Evolutionary conservation across 345 rosid genomes (phyloP).

Genomic region (Brassica napus): DNA sequence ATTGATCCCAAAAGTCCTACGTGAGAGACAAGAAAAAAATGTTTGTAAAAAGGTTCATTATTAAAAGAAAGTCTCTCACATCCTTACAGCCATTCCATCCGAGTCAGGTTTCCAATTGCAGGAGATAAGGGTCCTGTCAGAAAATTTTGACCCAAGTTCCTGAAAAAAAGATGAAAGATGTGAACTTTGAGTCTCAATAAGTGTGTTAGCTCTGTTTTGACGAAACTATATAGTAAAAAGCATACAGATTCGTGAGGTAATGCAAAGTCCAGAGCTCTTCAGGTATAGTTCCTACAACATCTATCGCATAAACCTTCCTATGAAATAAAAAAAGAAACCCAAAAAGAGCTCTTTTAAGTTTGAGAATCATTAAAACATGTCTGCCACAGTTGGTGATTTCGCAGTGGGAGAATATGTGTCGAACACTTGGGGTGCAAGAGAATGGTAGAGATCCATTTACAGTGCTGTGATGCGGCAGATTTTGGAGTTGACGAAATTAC

Average conservation of each 20-base stretch:
- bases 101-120: slow-evolving; percentile 36
- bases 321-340: background rate
- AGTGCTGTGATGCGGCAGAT: slow-evolving; percentile 38
- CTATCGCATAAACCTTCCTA: slow-evolving; percentile 41
- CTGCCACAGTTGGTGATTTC: background rate
- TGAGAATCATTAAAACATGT: background rate
- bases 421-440: slow-evolving; percentile 21
- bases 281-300: slow-evolving; percentile 37
- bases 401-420: background rate
- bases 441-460: background rate
- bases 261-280: slow-evolving; percentile 39
- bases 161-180: slow-evolving; percentile 11
- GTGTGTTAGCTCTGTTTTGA: background rate
- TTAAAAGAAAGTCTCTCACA: background rate
- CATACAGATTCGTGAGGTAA: slow-evolving; percentile 40
- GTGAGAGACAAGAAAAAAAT: background rate
- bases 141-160: slow-evolving; percentile 38
- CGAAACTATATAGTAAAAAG: background rate
- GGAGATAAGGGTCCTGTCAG: slow-evolving; percentile 35
- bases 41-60: background rate
- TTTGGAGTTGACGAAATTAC: slow-evolving; percentile 38
- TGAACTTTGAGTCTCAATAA: background rate
- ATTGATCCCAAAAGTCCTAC: slow-evolving; percentile 58
- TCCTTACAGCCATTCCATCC: slow-evolving; percentile 63
- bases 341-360: background rate